Evolutionary conservation across 768 basidiomycete genomes (phyloP), one percentile per base, ranked within the genome.

Genomic region (Mycena maculata): DNA sequence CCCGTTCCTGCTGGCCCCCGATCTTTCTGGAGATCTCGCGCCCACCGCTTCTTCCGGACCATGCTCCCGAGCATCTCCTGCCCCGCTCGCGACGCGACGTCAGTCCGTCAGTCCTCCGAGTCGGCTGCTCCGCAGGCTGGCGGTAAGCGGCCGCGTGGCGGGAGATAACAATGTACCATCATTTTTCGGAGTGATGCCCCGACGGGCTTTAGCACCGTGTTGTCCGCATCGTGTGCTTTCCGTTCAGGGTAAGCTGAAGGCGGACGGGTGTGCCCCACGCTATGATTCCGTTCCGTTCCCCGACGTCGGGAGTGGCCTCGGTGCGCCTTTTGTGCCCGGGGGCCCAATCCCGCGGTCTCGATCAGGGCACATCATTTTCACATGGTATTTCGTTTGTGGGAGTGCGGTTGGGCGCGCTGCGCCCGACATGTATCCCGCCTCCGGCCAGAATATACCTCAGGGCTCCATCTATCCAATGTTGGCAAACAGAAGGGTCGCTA

Each of bases 351-450:
- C 33, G 33, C 41, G 41, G 41, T 42, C 8, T 16, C 41, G 41
- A 52, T 36, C 50, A 52, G 22, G 33, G 8, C 15, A 9, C 31
- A 52, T 52, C 25, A 36, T 15, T 33, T 52, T 52, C 50, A 9
- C 50, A 36, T 22, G 31, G 10, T 36, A 36, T 52, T 52, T n/a
- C 50, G 50, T 52, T 52, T 52, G 50, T 52, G 50, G 50, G 50
- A 52, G 50, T 20, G 50, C 33, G 11, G 18, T 44, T 36, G 5
- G 41, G 16, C 9, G 9, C 20, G 15, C 8, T 6, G 18, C 5
- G 15, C 12, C 6, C 20, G 5, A 16, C 9, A 4, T n/a, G 41
- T n/a, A n/a, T 42, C 15, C 12, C 41, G 4, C 20, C n/a, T n/a
- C 6, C 41, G 20, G 41, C 20, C 7, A 5, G 5, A 6, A 42